Base-by-base conservation (phyloP, 1,139 yeast genomes). In the Geotrichum citri-aurantii region DNA sequence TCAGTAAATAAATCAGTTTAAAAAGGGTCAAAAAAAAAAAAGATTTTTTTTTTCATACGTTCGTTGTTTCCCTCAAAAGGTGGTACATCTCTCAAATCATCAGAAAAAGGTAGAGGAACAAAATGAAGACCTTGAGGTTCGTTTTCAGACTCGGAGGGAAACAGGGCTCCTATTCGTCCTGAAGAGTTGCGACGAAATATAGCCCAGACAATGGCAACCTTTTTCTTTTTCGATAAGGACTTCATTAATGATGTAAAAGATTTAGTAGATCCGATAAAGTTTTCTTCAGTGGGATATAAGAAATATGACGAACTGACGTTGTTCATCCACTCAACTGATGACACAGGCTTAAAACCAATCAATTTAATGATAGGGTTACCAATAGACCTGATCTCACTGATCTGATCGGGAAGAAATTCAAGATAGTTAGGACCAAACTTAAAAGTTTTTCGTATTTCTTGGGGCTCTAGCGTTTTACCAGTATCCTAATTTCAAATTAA, bases 131-230 rank as follows among this genome's bases (percentile, higher is more conserved):
- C 79, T 1, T 68, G 68, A 0, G 76, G 72, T 1, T 49, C 58
- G 27, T 31, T 29, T 12, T 14, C 40, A 31, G 48, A 14, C 21
- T 50, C 56, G 0, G 88, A 79, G 0, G 96, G 89, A 55, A 83
- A 76, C 60, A 90, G 66, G 0, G 86, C 81, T 65, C 79, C 86
- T 53, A 88, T 65, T 2, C 76, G 65, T 0, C 97, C 95, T 55
- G 79, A 71, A 0, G 90, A 73, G 62, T 77, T 78, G 54, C 71
- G 74, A 61, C 85, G 79, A 6, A 79, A 67, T 65, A 85, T 81
- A 1, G 96, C 92, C 84, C 91, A 88, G 1, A 87, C 80, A 10
- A 93, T 72, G 0, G 88, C 95, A 65, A 80, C 84, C 66, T 81
- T 81, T 5, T 60, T 67, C 55, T 80, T 75, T 55, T 77, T 77